These are phyloP conservation scores for Fagopyrum tataricum DNA, from an alignment of 148 eudicot species.

Conservation along the genomic window DNA sequence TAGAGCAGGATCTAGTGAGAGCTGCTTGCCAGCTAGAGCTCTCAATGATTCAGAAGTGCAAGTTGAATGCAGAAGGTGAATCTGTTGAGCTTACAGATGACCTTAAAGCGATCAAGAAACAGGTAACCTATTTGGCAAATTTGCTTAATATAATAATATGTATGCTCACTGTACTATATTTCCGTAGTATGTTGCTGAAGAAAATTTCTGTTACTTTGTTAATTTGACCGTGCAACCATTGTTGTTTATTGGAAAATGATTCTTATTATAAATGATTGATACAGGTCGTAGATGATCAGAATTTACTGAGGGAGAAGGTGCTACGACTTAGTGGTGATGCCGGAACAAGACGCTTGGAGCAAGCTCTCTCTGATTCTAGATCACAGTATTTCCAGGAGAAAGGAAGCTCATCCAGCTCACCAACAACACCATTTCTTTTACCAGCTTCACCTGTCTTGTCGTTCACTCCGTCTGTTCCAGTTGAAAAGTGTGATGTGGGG, in stretches of 20 bases:
- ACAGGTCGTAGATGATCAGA: constrained; percentile 14
- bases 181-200: not conserved
- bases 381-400: constrained; percentile 10
- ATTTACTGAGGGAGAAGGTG: constrained; percentile 13
- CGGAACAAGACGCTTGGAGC: constrained; percentile 6
- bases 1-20: constrained; percentile 13
- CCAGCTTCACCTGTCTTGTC: constrained; percentile 14
- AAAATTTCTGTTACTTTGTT: not conserved
- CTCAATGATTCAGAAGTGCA: constrained; percentile 15
- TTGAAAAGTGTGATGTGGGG: constrained; percentile 2
- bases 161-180: not conserved
- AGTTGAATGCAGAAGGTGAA: constrained; percentile 9
- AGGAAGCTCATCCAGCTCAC: constrained; percentile 12
- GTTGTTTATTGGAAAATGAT: not conserved
- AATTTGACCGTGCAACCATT: not conserved
- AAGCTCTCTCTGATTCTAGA: constrained; percentile 12
- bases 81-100: constrained; percentile 8
- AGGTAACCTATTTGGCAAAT: not conserved
- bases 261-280: not conserved
- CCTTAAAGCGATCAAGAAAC: constrained; percentile 14
- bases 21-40: constrained; percentile 16
- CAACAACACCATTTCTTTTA: constrained; percentile 9
- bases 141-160: not conserved
- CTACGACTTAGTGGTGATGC: constrained; percentile 15
- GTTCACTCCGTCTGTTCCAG: not conserved